A percentile compares a stretch with the other conserved stretches of the same genome.
Evolutionary conservation across 345 rosid genomes (phyloP).

Genomic region (Syzygium oleosum): DNA sequence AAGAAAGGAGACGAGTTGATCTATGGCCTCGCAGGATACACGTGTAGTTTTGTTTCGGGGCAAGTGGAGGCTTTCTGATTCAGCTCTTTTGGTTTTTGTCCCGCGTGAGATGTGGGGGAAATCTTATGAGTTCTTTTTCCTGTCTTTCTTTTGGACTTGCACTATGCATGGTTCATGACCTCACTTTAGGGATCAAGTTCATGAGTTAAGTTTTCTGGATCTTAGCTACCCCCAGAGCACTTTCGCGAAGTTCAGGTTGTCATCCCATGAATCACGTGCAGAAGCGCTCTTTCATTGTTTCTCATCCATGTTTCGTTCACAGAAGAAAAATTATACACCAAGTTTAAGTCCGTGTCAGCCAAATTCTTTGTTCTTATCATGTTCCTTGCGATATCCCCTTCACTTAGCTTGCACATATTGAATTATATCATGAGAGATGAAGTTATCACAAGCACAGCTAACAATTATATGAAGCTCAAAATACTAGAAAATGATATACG

Average conservation of each 20-base stretch:
- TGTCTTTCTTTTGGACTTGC: not conserved
- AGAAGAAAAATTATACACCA: not conserved
- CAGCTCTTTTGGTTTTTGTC: not conserved
- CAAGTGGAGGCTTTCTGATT: not conserved
- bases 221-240: not conserved
- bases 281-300: not conserved
- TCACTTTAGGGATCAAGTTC: not conserved
- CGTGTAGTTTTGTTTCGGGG: not conserved
- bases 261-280: not conserved
- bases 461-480: not conserved
- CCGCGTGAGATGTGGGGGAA: not conserved
- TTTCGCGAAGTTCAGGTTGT: not conserved
- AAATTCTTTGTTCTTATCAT: no score
- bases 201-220: not conserved
- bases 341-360: not conserved
- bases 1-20: not conserved
- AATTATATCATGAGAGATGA: not conserved
- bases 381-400: no score
- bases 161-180: not conserved
- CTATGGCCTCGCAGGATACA: not conserved
- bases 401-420: not conserved
- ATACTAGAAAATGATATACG: not conserved
- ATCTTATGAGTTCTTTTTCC: not conserved
- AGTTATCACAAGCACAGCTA: not conserved
- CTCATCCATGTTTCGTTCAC: not conserved